phyloP scores from a whole-genome alignment of 352 stramenopile genomes.

The Elongisporangium anandrum region DNA sequence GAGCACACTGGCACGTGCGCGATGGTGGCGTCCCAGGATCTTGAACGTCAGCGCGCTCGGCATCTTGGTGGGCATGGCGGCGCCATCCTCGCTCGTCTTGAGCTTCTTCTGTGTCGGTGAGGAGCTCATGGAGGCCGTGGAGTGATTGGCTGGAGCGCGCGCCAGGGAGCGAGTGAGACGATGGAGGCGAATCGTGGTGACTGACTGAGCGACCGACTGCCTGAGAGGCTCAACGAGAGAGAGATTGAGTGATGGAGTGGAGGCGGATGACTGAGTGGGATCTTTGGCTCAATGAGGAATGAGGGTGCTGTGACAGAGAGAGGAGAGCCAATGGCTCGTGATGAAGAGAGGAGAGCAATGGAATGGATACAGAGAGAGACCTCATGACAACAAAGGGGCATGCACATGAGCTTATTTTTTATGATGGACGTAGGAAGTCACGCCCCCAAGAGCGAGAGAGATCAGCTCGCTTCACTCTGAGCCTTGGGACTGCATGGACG shows the following conservation, averaged over 20 bases:
- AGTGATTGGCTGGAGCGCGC: conserved; percentile 5
- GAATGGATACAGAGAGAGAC: not conserved
- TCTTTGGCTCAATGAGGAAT: not conserved
- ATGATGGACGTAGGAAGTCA: not conserved
- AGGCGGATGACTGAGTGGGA: too few relatives aligned
- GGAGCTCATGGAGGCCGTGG: conserved; percentile 7
- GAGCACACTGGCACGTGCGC: conserved; percentile 70
- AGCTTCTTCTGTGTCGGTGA: conserved; percentile 12
- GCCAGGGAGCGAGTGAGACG: not conserved
- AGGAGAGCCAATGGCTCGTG: too few relatives aligned
- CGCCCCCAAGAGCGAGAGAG: not conserved
- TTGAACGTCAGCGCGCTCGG: conserved; percentile 43
- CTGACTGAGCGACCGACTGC: not conserved
- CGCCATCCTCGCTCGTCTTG: conserved; percentile 5
- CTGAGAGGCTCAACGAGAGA: too few relatives aligned
- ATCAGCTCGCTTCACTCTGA: not conserved
- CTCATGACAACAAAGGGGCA: not conserved
- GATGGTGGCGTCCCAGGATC: conserved; percentile 38
- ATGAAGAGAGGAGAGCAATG: not conserved
- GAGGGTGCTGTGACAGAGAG: too few relatives aligned
- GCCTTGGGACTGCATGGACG: not conserved
- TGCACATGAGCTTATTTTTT: not conserved
- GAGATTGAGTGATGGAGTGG: too few relatives aligned
- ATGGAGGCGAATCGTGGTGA: not conserved
- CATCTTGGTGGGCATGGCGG: conserved; percentile 25